phyloP scores from a whole-genome alignment of 371 early-diverging fungal genomes.

The Rhizomucor pusillus region DNA sequence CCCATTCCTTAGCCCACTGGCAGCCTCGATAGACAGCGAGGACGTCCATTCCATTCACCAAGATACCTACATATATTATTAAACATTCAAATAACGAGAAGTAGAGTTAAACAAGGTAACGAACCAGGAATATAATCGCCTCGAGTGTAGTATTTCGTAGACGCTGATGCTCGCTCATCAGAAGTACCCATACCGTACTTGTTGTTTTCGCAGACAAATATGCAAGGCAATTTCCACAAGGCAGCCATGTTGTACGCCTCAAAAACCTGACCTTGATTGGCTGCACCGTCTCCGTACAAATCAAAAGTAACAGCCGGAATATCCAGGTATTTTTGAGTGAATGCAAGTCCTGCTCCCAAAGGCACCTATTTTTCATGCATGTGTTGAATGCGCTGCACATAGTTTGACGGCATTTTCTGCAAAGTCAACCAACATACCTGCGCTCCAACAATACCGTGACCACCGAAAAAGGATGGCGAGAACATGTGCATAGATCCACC shows the following conservation, averaged over 20 bases:
- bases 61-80: no score
- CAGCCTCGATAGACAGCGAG: constrained; percentile 89
- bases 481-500: constrained; percentile 99
- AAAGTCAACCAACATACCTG: constrained; percentile 46
- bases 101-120: no score
- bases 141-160: constrained; percentile 93
- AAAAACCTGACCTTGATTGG: constrained; percentile 99
- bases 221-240: constrained; percentile 96
- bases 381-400: no score
- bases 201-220: constrained; percentile 99
- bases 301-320: constrained; percentile 84
- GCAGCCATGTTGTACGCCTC: constrained; percentile 99
- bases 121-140: constrained; percentile 96
- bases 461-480: constrained; percentile 96
- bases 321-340: constrained; percentile 91
- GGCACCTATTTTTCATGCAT: no score
- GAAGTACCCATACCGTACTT: constrained; percentile 99
- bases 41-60: constrained; percentile 95
- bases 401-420: no score
- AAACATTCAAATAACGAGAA: no score
- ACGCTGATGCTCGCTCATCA: constrained; percentile 87
- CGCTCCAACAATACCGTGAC: constrained; percentile 99
- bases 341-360: constrained; percentile 96
- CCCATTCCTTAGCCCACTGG: constrained; percentile 84
- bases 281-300: constrained; percentile 99